Evolutionary conservation across 1,284 basidiomycete species (phyloP).

Genomic region (Pseudozyma flocculosa): DNA sequence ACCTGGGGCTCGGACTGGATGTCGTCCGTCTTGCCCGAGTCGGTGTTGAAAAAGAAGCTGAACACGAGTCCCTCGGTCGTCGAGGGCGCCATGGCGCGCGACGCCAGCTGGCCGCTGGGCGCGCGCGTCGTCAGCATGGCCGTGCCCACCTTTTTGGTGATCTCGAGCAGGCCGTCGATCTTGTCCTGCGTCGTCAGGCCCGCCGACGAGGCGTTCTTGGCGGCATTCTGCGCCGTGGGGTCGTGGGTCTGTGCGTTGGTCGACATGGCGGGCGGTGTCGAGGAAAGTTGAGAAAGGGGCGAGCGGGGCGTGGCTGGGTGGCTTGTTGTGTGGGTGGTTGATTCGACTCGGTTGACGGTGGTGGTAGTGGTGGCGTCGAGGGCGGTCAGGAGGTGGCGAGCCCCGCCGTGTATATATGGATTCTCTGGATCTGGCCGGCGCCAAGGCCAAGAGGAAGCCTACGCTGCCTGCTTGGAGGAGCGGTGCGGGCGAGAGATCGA

Average conservation of each 20-base stretch:
- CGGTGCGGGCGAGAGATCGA: too few relatives aligned
- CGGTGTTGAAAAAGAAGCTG: conserved; percentile 46
- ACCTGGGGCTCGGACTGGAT: conserved; percentile 40
- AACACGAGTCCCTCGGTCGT: conserved; percentile 63
- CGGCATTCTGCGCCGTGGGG: conserved; percentile 36
- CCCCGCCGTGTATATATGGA: too few relatives aligned
- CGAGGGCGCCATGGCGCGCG: conserved; percentile 77
- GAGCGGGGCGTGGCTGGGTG: too few relatives aligned
- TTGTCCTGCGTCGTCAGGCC: conserved; percentile 36
- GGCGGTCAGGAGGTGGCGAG: too few relatives aligned
- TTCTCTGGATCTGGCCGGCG: too few relatives aligned
- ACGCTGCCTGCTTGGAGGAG: too few relatives aligned
- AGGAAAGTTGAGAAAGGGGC: too few relatives aligned
- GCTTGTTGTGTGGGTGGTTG: too few relatives aligned
- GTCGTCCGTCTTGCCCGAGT: conserved; percentile 46
- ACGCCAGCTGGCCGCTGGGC: conserved; percentile 74
- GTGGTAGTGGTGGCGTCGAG: too few relatives aligned
- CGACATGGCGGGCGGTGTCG: conserved; percentile 14
- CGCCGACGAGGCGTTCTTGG: conserved; percentile 12
- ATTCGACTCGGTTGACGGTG: too few relatives aligned
- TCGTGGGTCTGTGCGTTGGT: conserved; percentile 30
- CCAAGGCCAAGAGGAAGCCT: too few relatives aligned
- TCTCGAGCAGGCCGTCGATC: conserved; percentile 36
- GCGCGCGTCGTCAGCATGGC: conserved; percentile 78
- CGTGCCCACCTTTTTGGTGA: conserved; percentile 42